Evolutionary conservation across 345 rosid species (phyloP), one percentile per base, ranked within the genome.

Genomic region (Physaria fendleri): DNA sequence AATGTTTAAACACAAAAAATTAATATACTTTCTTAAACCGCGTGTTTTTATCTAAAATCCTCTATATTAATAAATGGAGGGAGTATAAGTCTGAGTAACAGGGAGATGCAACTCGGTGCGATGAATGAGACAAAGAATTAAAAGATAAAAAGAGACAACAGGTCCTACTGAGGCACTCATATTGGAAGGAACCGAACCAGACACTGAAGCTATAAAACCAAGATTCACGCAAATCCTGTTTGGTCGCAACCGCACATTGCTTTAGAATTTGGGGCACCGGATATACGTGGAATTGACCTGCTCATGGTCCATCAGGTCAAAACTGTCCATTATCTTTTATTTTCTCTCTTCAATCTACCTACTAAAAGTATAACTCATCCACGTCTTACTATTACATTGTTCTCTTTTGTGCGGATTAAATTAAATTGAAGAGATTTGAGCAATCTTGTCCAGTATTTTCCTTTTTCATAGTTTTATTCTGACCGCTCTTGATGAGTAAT

Each of bases 161-260:
- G 25, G 30, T 40, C 55, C 46, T n/a, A 59, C 53, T 8, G 25
- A n/a, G 46, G 18, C 55, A 42, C 52, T 30, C 34, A 66, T 57
- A 15, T 57, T n/a, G n/a, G n/a, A n/a, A n/a, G 46, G 23, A 67
- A 67, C 46, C 72, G 47, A 59, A 51, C 47, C 66, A n/a, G n/a
- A n/a, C n/a, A n/a, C n/a, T n/a, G n/a, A n/a, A n/a, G n/a, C n/a
- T n/a, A n/a, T 59, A 59, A 53, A 20, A 29, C 33, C 40, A 56
- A 37, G 14, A 66, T 42, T 18, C 39, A 41, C 38, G n/a, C n/a
- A 16, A n/a, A 27, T 59, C 39, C 3, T 68, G 55, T 59, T 44
- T 51, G 55, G 61, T 68, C 71, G 14, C 29, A 66, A 18, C 40
- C 66, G 25, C 54, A 59, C 15, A 43, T 43, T 43, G 45, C 61